Evolutionary conservation across 768 basidiomycete genomes (phyloP), one percentile per base, ranked within the genome.

Genomic region (Exidia glandulosa): DNA sequence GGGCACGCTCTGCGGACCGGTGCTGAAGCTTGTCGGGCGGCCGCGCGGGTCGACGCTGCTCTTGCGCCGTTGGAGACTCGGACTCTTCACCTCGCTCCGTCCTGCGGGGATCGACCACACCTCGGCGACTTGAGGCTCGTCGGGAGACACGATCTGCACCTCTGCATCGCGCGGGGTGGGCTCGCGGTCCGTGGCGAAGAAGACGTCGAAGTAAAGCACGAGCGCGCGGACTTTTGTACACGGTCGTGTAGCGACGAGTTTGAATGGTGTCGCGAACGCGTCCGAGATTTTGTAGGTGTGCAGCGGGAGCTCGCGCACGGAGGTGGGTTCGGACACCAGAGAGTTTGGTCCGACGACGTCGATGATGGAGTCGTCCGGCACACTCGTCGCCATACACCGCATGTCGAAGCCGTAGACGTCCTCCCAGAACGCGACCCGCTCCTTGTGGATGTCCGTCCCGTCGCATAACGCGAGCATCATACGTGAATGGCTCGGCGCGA

Each of bases 391-490:
- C 95, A 98, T 98, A 3, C 79, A 78, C 14, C 86, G 83, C 66
- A 97, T 76, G 66, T 96, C 89, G 69, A 96, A 97, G 1, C 94
- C 94, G 65, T 97, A 95, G 2, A 97, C 81, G 67, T 94, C 88
- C 57, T 81, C 76, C 95, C 95, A 98, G 71, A 93, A 97, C 2
- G 79, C 81, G 23, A 96, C 77, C 3, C 88, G 80, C n/a, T 95
- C 90, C 66, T 88, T 86, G 70, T 80, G 78, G 36, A 91, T 77
- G 58, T 88, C 84, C 6, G 75, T 77, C 2, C 82, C 90, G 48
- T 92, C 89, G 64, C 88, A 90, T 14, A 93, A 81, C 19, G 79
- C 83, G n/a, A 97, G 72, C 76, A 89, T 81, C 76, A 98, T 88
- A 67, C 83, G 79, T 63, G 85, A 89, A 64, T 97, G 91, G 64